phyloP scores from a whole-genome alignment of 2,329 filamentous ascomycete genomes.

The Coniella vitis region DNA sequence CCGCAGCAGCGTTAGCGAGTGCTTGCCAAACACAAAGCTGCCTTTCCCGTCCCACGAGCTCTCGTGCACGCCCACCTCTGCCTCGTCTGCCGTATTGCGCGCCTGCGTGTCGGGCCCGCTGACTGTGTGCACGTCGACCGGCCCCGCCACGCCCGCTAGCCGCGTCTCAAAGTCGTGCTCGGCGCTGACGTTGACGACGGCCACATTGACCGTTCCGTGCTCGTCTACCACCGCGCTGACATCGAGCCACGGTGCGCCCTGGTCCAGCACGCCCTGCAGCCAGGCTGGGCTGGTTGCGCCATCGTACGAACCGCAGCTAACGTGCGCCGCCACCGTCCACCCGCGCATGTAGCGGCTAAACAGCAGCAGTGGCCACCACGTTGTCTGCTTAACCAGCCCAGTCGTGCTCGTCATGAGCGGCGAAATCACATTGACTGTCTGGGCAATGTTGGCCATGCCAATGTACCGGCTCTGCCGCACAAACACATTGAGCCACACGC shows the following conservation, averaged over 20 bases:
- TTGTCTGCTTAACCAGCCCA: conserved; percentile 63
- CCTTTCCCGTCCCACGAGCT: conserved; percentile 57
- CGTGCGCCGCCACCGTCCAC: conserved; percentile 58
- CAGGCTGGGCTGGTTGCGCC: conserved; percentile 61
- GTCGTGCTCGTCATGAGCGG: conserved; percentile 64
- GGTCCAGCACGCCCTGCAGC: conserved; percentile 57
- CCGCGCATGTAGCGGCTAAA: conserved; percentile 71
- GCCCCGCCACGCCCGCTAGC: conserved; percentile 47
- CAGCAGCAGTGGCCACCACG: conserved; percentile 67
- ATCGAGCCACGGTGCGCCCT: conserved; percentile 60
- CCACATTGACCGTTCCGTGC: conserved; percentile 56
- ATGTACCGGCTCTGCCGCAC: conserved; percentile 63
- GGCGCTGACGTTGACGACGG: conserved; percentile 67
- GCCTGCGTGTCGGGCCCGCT: conserved; percentile 49
- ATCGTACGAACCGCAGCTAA: conserved; percentile 55
- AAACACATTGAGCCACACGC: conserved; percentile 70
- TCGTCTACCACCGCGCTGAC: conserved; percentile 54
- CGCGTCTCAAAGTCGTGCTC: conserved; percentile 51
- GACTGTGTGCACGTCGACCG: conserved; percentile 57
- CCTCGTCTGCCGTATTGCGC: conserved; percentile 55
- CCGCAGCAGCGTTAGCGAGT: conserved; percentile 62
- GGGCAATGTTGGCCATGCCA: conserved; percentile 74
- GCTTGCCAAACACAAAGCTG: conserved; percentile 58
- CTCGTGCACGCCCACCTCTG: conserved; percentile 49
- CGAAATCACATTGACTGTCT: conserved; percentile 71